phyloP scores from a whole-genome alignment of 768 basidiomycete species.

The Psilocybe tampanensis region DNA sequence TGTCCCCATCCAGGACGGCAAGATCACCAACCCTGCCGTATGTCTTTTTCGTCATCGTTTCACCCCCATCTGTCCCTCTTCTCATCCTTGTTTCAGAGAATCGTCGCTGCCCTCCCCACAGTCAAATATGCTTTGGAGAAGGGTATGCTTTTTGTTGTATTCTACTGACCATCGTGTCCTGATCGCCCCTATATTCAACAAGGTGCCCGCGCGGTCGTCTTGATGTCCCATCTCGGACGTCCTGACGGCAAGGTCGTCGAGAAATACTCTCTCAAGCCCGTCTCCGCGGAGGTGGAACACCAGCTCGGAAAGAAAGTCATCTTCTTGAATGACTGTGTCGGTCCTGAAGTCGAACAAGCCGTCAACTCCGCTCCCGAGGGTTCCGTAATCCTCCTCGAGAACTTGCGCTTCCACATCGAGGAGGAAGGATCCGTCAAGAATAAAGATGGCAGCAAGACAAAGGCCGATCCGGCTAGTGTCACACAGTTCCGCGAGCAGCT shows the following conservation, averaged over 20 bases:
- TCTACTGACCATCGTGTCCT: constrained; percentile 9
- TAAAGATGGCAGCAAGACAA: constrained; percentile 92
- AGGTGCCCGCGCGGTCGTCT: constrained; percentile 83
- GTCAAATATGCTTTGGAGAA: constrained; percentile 91
- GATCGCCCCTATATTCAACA: constrained; percentile 8
- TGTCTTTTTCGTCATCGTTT: constrained; percentile 34
- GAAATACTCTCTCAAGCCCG: constrained; percentile 91
- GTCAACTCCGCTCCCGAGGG: constrained; percentile 68
- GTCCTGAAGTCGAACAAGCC: constrained; percentile 78
- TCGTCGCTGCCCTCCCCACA: constrained; percentile 95
- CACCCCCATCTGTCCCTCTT: constrained; percentile 9
- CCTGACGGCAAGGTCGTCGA: constrained; percentile 89
- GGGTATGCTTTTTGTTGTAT: constrained; percentile 43
- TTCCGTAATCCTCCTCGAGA: constrained; percentile 89
- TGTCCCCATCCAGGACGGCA: constrained; percentile 87
- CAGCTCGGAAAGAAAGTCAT: constrained; percentile 72
- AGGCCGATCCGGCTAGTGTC: constrained; percentile 84
- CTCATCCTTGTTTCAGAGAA: constrained; percentile 61
- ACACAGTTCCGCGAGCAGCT: constrained; percentile 84
- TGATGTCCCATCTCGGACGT: constrained; percentile 98
- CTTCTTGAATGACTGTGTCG: constrained; percentile 87
- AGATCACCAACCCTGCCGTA: constrained; percentile 96
- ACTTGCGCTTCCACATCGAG: constrained; percentile 97
- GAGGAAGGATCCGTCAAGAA: constrained; percentile 96
- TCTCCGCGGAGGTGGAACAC: constrained; percentile 78